Percentiles rank a stretch among this genome's conserved stretches.
Evolutionary conservation across 2,329 filamentous ascomycete genomes (phyloP).

Genomic region (Hymenoscyphus fructigenus): DNA sequence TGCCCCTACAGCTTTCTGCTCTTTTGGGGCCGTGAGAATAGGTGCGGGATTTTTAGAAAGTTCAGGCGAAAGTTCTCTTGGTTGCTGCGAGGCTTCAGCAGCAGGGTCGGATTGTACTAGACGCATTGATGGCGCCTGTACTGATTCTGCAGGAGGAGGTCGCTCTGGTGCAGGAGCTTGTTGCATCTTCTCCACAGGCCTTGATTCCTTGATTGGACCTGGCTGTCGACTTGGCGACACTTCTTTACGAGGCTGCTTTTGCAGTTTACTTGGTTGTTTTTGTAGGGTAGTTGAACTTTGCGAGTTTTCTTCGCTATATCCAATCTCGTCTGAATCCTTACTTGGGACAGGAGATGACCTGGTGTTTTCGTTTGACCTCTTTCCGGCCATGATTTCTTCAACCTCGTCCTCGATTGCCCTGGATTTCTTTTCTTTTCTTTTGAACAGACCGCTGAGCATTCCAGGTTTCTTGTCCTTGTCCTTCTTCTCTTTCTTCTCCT

Average conservation of each 20-base stretch:
- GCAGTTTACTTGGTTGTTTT: constrained; percentile 64
- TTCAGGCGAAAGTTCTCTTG: constrained; percentile 43
- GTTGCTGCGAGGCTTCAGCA: constrained; percentile 23
- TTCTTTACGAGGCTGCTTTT: constrained; percentile 54
- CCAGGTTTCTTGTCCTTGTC: constrained; percentile 49
- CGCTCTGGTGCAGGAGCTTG: constrained; percentile 31
- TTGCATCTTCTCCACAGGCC: constrained; percentile 24
- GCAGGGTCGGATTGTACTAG: constrained; percentile 32
- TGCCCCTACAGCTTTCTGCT: constrained; percentile 41
- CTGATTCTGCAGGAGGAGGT: constrained; percentile 27
- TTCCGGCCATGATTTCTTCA: constrained; percentile 34
- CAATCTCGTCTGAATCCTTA: constrained; percentile 36
- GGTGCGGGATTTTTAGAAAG: constrained; percentile 32
- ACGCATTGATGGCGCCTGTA: constrained; percentile 34
- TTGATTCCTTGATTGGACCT: constrained; percentile 24
- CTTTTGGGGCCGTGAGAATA: constrained; percentile 42
- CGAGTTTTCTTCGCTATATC: constrained; percentile 27
- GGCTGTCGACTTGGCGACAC: constrained; percentile 30
- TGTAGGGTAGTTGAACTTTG: constrained; percentile 41
- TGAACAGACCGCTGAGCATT: constrained; percentile 64
- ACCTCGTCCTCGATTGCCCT: constrained; percentile 56
- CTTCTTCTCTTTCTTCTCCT: constrained; percentile 61
- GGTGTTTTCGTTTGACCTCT: constrained; percentile 45
- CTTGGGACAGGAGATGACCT: constrained; percentile 34
- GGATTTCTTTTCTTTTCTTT: constrained; percentile 47